Conservation (phyloP, 129 eudicot species). For the Smallanthus sonchifolius region DNA sequence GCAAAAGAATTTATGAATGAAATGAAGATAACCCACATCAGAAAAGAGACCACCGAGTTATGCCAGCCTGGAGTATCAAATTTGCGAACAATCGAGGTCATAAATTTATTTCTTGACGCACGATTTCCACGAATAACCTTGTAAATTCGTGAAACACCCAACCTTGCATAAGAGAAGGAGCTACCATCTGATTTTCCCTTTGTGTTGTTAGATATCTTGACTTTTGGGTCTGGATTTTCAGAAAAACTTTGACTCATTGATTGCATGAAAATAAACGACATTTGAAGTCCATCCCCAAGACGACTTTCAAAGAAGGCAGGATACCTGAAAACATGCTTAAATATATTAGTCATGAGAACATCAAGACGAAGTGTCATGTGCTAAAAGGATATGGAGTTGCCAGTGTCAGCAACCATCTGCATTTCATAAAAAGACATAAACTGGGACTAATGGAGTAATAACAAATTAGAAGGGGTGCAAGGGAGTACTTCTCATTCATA, state of each 20-base stretch:
- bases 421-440: background rate
- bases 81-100: slow-evolving; percentile 91
- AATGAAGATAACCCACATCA: slow-evolving; percentile 47
- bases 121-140: slow-evolving; percentile 96
- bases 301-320: slow-evolving; percentile 96
- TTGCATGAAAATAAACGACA: slow-evolving; percentile 82
- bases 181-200: slow-evolving; percentile 60
- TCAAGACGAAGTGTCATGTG: background rate
- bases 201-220: slow-evolving; percentile 38
- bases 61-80: slow-evolving; percentile 74
- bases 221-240: slow-evolving; percentile 36
- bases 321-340: slow-evolving; percentile 58
- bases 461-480: slow-evolving; percentile 7
- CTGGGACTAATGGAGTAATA: background rate
- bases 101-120: slow-evolving; percentile 79
- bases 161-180: slow-evolving; percentile 59
- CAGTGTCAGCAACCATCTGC: background rate
- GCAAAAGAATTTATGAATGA: background rate
- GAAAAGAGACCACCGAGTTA: slow-evolving; percentile 52
- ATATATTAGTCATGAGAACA: slow-evolving; percentile 23
- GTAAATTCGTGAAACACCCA: slow-evolving; percentile 93
- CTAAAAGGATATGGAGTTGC: background rate
- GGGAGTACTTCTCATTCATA: slow-evolving; percentile 89
- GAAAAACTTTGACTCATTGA: slow-evolving; percentile 49
- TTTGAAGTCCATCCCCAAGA: slow-evolving; percentile 95